Evolutionary conservation across 441 rosid genomes (phyloP).

Genomic region (Euphorbia neoarborescens): DNA sequence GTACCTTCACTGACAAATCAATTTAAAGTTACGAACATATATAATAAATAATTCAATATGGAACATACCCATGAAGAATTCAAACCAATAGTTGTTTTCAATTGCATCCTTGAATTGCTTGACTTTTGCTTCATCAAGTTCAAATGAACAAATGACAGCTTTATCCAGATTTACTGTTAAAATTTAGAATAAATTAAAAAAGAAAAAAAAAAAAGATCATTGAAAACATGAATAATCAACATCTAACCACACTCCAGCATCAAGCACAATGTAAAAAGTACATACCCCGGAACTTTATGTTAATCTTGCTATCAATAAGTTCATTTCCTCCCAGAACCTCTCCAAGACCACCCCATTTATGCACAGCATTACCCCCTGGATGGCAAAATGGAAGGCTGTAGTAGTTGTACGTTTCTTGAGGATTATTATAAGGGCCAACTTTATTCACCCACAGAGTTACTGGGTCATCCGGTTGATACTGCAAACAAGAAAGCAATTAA

Average conservation of each 20-base stretch:
- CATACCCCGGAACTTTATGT: conserved; percentile 79
- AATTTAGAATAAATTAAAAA: background rate
- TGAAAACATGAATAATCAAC: background rate
- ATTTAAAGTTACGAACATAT: background rate
- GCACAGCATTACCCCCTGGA: conserved; percentile 47
- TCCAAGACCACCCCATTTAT: conserved; percentile 99
- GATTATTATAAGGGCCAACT: conserved; percentile 98
- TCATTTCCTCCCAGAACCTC: conserved; percentile 99
- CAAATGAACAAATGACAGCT: conserved; percentile 49
- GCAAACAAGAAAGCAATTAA: conserved; percentile 22
- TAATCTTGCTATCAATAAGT: conserved; percentile 86
- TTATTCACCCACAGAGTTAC: conserved; percentile 98
- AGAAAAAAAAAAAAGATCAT: no score
- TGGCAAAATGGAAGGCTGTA: conserved; percentile 98
- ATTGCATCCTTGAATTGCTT: conserved; percentile 81
- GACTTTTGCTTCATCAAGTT: conserved; percentile 60
- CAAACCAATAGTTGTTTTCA: conserved; percentile 89
- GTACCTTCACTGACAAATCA: background rate
- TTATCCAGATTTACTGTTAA: conserved; percentile 60
- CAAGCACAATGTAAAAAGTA: conserved; percentile 14
- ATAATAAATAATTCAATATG: conserved; percentile 10
- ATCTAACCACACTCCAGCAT: conserved; percentile 5
- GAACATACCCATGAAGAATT: conserved; percentile 86
- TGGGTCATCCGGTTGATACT: conserved; percentile 75
- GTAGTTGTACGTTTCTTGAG: conserved; percentile 99